Evolutionary conservation across 2,329 filamentous ascomycete species (phyloP).

Genomic region (Ceratocystis albifundus): DNA sequence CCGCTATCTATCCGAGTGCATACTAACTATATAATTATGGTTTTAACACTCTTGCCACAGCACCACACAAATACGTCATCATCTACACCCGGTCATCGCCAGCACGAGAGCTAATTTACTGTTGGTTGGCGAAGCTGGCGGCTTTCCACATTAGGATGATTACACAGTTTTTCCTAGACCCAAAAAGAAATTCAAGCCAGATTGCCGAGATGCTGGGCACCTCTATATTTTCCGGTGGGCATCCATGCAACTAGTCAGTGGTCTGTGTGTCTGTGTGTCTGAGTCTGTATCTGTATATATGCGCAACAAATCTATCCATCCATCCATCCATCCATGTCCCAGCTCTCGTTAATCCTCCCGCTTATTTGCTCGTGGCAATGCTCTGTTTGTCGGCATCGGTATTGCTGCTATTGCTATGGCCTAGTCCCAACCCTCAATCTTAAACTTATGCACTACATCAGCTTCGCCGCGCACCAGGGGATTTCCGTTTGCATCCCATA

Average conservation of each 20-base stretch:
- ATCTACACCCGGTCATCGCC: not conserved
- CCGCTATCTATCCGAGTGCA: too few relatives aligned
- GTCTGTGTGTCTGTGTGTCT: too few relatives aligned
- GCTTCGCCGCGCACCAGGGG: conserved; percentile 42
- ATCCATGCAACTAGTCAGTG: not conserved
- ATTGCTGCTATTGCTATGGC: not conserved
- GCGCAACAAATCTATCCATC: not conserved
- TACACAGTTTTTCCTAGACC: not conserved
- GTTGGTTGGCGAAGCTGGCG: not conserved
- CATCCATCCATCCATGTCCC: not conserved
- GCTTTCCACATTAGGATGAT: not conserved
- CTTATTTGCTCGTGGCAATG: not conserved
- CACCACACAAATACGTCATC: not conserved
- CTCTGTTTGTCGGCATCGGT: not conserved
- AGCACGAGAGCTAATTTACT: not conserved
- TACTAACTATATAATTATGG: too few relatives aligned
- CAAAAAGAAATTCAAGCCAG: not conserved
- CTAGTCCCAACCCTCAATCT: conserved; percentile 42
- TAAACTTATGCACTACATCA: conserved; percentile 45
- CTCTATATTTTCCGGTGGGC: not conserved
- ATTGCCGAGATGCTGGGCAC: not conserved
- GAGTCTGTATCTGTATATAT: too few relatives aligned
- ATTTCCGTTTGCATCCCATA: conserved; percentile 49
- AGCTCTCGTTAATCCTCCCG: not conserved
- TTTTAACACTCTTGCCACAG: not conserved